Evolutionary conservation across 2,329 filamentous ascomycete species (phyloP).

Genomic region (Pseudogymnoascus sp.): DNA sequence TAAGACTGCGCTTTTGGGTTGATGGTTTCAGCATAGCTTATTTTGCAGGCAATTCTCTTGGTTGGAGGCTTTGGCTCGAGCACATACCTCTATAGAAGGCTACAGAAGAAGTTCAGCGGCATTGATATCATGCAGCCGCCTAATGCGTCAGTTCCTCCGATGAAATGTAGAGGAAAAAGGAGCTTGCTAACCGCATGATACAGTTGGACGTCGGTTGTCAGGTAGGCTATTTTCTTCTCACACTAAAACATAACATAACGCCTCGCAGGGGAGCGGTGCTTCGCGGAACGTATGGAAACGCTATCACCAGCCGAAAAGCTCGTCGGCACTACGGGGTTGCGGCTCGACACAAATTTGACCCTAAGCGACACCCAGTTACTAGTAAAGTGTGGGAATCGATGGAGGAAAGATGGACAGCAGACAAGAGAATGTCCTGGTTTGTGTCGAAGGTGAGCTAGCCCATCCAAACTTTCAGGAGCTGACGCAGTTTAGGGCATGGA

Average conservation of each 20-base stretch:
- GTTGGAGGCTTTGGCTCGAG: conserved; percentile 20
- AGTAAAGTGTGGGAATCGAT: background rate
- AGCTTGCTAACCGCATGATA: background rate
- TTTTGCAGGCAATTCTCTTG: conserved; percentile 26
- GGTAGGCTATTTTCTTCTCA: background rate
- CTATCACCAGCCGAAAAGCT: background rate
- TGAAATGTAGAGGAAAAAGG: background rate
- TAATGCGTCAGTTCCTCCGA: background rate
- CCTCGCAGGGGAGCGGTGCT: background rate
- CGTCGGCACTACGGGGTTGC: background rate
- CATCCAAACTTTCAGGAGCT: background rate
- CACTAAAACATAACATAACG: background rate
- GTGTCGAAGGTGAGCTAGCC: background rate
- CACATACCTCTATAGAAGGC: conserved; percentile 15
- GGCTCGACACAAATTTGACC: background rate
- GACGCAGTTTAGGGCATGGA: background rate
- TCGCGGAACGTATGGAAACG: background rate
- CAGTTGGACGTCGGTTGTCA: background rate
- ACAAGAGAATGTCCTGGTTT: background rate
- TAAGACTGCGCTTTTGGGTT: background rate
- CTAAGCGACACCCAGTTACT: background rate
- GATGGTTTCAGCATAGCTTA: background rate
- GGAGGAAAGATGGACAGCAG: background rate
- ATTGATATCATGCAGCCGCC: background rate
- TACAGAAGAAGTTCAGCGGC: conserved; percentile 1